A percentile compares a stretch with the other conserved stretches of the same genome.
phyloP scores from a whole-genome alignment of 2,329 filamentous ascomycete species.

The Colletotrichum sp. region DNA sequence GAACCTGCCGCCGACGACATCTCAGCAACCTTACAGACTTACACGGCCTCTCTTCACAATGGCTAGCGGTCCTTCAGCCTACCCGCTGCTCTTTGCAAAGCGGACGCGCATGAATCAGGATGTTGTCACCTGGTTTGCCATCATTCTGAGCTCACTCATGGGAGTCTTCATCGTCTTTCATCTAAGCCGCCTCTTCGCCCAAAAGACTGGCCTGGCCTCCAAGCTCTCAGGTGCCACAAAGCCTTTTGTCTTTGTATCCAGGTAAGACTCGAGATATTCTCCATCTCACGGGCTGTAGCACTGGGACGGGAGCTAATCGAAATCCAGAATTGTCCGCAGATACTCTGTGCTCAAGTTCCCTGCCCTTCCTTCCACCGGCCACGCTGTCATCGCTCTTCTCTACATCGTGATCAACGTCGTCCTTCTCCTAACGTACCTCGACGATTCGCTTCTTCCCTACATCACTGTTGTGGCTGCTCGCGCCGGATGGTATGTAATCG shows the following conservation, averaged over 20 bases:
- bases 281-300: not conserved
- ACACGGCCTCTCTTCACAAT: not conserved
- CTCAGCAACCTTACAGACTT: not conserved
- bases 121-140: conserved; percentile 26
- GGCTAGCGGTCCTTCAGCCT: not conserved
- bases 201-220: not conserved
- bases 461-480: conserved; percentile 40
- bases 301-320: not conserved
- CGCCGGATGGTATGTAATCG: conserved; percentile 38
- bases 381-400: conserved; percentile 29
- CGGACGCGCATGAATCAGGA: conserved; percentile 27
- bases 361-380: conserved; percentile 27
- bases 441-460: conserved; percentile 32
- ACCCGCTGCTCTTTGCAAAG: conserved; percentile 12
- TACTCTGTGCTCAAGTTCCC: conserved; percentile 14
- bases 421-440: conserved; percentile 36
- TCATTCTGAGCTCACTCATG: conserved; percentile 4
- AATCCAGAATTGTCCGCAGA: conserved; percentile 9
- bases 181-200: conserved; percentile 10
- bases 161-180: conserved; percentile 11
- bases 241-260: conserved; percentile 12
- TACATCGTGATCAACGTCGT: conserved; percentile 39
- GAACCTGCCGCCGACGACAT: not conserved
- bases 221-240: not conserved
- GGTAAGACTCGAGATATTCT: not conserved